Evolutionary conservation across 1,284 basidiomycete species (phyloP), one percentile per base, ranked within the genome.

Genomic region (Sparassis latifolia): DNA sequence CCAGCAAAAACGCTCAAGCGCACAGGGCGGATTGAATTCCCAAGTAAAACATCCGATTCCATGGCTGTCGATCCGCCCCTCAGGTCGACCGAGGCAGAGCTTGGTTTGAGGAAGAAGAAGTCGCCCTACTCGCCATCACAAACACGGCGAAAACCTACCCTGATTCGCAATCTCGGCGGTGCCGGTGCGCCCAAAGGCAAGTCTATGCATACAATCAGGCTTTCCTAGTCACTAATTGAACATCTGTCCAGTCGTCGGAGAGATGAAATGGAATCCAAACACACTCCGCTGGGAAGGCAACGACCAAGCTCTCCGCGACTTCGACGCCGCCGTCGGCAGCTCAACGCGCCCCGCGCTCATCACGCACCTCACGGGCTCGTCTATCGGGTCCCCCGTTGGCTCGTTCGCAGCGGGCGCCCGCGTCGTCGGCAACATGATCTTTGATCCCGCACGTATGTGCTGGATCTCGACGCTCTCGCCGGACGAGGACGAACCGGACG

Each of bases 371-470:
- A 90, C 88, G 7, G 87, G 88, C 37, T 86, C 86, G 27, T 86
- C 84, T 3, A 78, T 88, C 38, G 86, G 86, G 35, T 88, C 86
- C n/a, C 87, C 87, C 29, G 77, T 82, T 27, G 82, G 85, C 40
- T 83, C 84, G n/a, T 84, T 88, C 59, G 79, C 84, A 27, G 78
- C 83, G 48, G 83, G 87, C 52, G 82, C 86, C 44, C 80, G 91
- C 49, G 84, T 94, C 61, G 94, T 97, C 10, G 95, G 95, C 47
- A 93, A 94, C 72, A 98, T 98, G 95, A 82, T 93, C 46, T 98
- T 98, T 62, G 95, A 98, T 70, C 93, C 96, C 1, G 66, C 82
- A 47, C 81, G 84, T 40, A 97, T 97, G 92, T 90, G 90, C 62
- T 98, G 95, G 95, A 82, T 95, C 61, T 91, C 85, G 48, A 88